Evolutionary conservation across 352 stramenopile genomes (phyloP).

Genomic region (Globisporangium lucens): DNA sequence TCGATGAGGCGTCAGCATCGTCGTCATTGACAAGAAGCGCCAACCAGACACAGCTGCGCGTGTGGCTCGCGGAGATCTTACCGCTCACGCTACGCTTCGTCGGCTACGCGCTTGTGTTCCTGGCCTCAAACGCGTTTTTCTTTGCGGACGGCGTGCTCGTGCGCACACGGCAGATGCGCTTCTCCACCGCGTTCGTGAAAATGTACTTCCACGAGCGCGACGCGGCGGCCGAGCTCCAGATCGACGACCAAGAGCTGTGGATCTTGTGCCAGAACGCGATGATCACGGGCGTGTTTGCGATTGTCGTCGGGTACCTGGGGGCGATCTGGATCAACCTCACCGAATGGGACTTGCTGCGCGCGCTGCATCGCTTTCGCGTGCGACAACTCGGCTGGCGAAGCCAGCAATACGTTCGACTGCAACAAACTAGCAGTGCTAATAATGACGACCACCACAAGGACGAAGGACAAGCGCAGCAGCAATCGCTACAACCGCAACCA

Average conservation of each 20-base stretch:
- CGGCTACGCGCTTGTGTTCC: slow-evolving; percentile 33
- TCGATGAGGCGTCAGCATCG: neutral
- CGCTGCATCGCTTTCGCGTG: slow-evolving; percentile 21
- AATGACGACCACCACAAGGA: slow-evolving; percentile 10
- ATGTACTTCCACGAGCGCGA: slow-evolving; percentile 47
- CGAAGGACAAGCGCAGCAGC: slow-evolving; percentile 13
- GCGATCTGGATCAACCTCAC: slow-evolving; percentile 48
- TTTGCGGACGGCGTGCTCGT: slow-evolving; percentile 46
- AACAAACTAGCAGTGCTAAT: slow-evolving; percentile 8
- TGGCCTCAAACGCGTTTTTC: slow-evolving; percentile 21
- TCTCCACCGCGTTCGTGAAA: slow-evolving; percentile 40
- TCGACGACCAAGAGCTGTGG: slow-evolving; percentile 41
- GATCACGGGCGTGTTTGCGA: slow-evolving; percentile 27
- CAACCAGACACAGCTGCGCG: neutral
- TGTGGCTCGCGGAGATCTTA: neutral
- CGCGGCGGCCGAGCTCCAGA: slow-evolving; percentile 35
- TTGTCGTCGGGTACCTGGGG: slow-evolving; percentile 38
- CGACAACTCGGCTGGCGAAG: slow-evolving; percentile 1
- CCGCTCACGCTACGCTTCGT: slow-evolving; percentile 21
- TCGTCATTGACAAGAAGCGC: neutral
- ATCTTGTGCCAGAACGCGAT: slow-evolving; percentile 31
- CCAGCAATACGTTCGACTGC: slow-evolving; percentile 2
- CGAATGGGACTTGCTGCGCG: slow-evolving; percentile 48
- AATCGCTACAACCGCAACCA: neutral
- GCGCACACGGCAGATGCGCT: slow-evolving; percentile 53